Evolutionary conservation across 225 moss, liverwort and hornwort genomes (phyloP), one percentile per base, ranked within the genome.

Genomic region (Sphagnum tenellum): DNA sequence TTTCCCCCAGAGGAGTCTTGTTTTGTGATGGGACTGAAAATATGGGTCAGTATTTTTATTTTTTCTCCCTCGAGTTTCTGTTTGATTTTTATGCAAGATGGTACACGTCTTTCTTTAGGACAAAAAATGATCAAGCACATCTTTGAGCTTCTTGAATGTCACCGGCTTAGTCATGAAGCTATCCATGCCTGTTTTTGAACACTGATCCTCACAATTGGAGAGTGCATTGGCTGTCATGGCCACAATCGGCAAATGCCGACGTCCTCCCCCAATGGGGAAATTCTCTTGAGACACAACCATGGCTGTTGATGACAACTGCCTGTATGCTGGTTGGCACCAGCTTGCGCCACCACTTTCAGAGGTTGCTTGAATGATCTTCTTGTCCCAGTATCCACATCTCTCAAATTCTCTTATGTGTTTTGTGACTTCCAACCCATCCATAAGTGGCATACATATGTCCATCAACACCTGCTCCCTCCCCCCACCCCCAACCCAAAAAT

Each of bases 361-460:
- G 52, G 52, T 52, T 52, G 52, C 52, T 9, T 52, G 52, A 52
- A 52, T 52, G 52, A 52, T 81, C 61, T 77, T 74, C 46, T 77
- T 77, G 46, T 81, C 78, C 86, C 78, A 81, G 47, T 82, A 76
- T 45, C 88, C 83, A 57, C 79, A 76, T 64, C 78, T 69, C 73
- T 94, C 93, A 62, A 77, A 94, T 68, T 80, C 75, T 46, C 93
- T 88, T 49, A 94, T 86, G 55, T 78, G 74, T 70, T 83, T 71
- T 2, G 93, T 94, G 55, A 90, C 93, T 78, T 94, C 93, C 64
- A 94, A 72, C 61, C 93, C 93, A 49, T 94, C 83, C 72, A 83
- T 60, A 14, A 83, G 72, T 12, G 83, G 83, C 83, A 83, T 83
- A 66, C 83, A 83, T 58, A 83, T 83, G 55, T 83, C 83, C 83